phyloP scores from a whole-genome alignment of 768 basidiomycete species.

The Mycena albidolilacea region DNA sequence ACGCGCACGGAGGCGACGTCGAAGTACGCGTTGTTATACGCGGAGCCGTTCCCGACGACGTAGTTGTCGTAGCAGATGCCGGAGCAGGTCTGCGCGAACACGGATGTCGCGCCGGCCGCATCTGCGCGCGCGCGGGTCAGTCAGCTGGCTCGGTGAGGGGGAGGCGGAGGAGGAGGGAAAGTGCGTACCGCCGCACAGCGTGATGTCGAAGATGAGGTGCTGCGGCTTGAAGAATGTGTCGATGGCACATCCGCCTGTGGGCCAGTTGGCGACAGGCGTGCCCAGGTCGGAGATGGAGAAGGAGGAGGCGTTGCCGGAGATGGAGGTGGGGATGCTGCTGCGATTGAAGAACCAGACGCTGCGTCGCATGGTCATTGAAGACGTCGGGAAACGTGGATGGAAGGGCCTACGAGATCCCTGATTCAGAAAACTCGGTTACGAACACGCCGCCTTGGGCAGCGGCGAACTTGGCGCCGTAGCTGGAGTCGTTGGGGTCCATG shows the following conservation, averaged over 20 bases:
- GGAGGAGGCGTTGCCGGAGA: constrained; percentile 65
- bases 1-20: constrained; percentile 76
- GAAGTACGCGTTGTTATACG: constrained; percentile 79
- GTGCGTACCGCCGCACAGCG: constrained; percentile 72
- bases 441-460: constrained; percentile 79
- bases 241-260: constrained; percentile 67
- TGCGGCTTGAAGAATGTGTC: constrained; percentile 72
- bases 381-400: not conserved
- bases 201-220: constrained; percentile 81
- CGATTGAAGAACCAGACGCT: constrained; percentile 79
- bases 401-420: constrained; percentile 72
- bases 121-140: constrained; percentile 40
- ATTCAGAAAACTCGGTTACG: constrained; percentile 78
- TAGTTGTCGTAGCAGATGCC: constrained; percentile 81
- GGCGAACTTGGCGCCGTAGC: constrained; percentile 80
- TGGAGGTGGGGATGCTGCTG: constrained; percentile 60
- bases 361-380: constrained; percentile 18
- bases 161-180: constrained; percentile 12
- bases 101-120: constrained; percentile 65
- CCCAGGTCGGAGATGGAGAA: constrained; percentile 73
- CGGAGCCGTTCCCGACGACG: constrained; percentile 73
- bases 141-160: constrained; percentile 26
- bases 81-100: constrained; percentile 74
- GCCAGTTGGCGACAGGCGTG: constrained; percentile 80
- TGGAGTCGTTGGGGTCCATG: constrained; percentile 64